Base-by-base conservation (phyloP, 2,329 filamentous ascomycete genomes). In the Colletotrichum limetticola region DNA sequence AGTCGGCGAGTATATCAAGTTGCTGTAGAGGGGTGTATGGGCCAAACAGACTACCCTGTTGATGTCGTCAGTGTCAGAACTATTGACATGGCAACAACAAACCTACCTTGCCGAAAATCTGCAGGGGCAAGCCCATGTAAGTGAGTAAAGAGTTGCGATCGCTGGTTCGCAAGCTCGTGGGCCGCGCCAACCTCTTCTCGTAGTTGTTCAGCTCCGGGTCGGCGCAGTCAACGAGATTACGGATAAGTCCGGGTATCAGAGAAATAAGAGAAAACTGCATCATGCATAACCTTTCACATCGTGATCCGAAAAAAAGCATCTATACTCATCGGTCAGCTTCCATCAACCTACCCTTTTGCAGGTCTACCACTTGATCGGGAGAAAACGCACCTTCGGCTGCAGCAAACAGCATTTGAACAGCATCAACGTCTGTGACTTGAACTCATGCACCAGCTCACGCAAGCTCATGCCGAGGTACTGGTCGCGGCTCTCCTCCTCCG, bases 251-350 rank as follows among this genome's bases (percentile, higher is more conserved):
- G 59, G 97, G 97, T 85, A 99, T 97, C 79, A 99, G 87, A 66
- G 96, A 98, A 77, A 99, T 93, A 58, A 99, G 89, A 56, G 96
- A 97, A 85, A 98, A 99, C 82, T 99, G 97, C 84, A 98, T 95
- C 94, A 98, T 97, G 89, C 97, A 99, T 77, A 99, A 86, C 76
- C 94, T 90, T 83, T 99, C 97, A 83, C 97, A 98, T 78, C 95
- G 92, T n/a, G 96, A 95, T 74, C 97, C 95, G 79, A 98, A 99
- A 85, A 99, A 98, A 66, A 99, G 91, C 93, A 98, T 98, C 95
- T 98, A 77, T 0, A 77, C 0, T 32, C 16, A 30, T 19, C 30
- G 9, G 28, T 71, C 46, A 66, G 49, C 24, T 32, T 1, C 28
- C 22, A 8, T 22, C 14, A n/a, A 5, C n/a, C 42, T 58, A 14